phyloP scores from a whole-genome alignment of 2,329 filamentous ascomycete genomes.

The Akanthomyces uredinophilus region DNA sequence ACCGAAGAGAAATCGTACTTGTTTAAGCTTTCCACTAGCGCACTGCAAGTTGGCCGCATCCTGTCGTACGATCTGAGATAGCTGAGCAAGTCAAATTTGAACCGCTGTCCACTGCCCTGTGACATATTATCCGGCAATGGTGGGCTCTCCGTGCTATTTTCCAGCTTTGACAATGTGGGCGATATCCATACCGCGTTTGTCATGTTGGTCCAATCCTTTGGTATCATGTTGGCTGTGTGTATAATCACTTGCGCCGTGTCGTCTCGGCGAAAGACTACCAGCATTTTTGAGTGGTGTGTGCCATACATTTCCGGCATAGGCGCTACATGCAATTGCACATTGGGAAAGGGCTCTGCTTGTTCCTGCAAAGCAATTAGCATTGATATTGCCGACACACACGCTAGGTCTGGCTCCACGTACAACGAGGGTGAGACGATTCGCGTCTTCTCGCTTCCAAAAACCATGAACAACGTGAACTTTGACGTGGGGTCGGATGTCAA shows the following conservation, averaged over 20 bases:
- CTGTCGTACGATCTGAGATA: constrained; percentile 69
- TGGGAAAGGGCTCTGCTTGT: constrained; percentile 55
- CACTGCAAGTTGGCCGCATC: constrained; percentile 45
- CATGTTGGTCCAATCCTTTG: constrained; percentile 82
- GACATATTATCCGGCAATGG: constrained; percentile 17
- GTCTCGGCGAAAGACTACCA: constrained; percentile 75
- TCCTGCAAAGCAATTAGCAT: constrained; percentile 38
- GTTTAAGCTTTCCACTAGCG: constrained; percentile 52
- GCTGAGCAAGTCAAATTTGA: constrained; percentile 68
- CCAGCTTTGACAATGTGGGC: constrained; percentile 56
- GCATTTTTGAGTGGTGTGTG: constrained; percentile 84
- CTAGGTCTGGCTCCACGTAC: constrained; percentile 31
- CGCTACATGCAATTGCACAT: constrained; percentile 66
- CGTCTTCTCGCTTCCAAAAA: constrained; percentile 63
- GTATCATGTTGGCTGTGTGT: constrained; percentile 89
- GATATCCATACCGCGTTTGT: constrained; percentile 79
- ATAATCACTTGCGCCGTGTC: constrained; percentile 73
- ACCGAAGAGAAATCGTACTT: constrained; percentile 66
- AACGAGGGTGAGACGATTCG: constrained; percentile 50
- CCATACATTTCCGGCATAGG: constrained; percentile 81
- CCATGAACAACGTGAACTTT: constrained; percentile 55
- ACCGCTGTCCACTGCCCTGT: constrained; percentile 60
- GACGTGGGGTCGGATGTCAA: constrained; percentile 43
- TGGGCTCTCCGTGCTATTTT: neutral
- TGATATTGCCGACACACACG: neutral